Percentiles rank a stretch among this genome's conserved stretches.
These are phyloP conservation scores for Euphorbia pulcherrima DNA, from an alignment of 345 rosid genomes.

Conservation along the genomic window DNA sequence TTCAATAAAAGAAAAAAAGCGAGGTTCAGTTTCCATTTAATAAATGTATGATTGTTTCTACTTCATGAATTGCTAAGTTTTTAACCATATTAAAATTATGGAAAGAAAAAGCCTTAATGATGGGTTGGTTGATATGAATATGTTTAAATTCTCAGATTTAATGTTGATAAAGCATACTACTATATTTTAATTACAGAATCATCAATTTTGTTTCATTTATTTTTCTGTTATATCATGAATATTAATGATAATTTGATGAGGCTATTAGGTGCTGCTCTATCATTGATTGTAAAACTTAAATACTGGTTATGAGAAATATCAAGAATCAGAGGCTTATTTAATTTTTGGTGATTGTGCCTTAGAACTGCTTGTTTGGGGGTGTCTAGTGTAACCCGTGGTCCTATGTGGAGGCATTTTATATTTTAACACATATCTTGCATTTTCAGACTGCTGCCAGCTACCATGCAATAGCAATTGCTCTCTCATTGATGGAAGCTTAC, in stretches of 20 bases:
- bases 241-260: constrained; percentile 1
- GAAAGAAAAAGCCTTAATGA: neutral
- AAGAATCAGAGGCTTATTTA: neutral
- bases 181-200: neutral
- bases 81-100: neutral
- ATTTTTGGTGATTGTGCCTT: neutral
- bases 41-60: neutral
- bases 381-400: neutral
- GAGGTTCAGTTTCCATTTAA: neutral
- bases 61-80: neutral
- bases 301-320: neutral
- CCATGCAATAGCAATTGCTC: constrained; percentile 40
- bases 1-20: too few species aligned
- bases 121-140: neutral
- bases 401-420: neutral
- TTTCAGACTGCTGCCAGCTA: constrained; percentile 39
- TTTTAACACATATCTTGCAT: constrained; percentile 17
- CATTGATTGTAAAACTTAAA: neutral
- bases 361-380: neutral
- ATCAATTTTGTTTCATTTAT: neutral
- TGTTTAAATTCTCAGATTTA: neutral
- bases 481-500: constrained; percentile 37
- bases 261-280: neutral
- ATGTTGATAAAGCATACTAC: neutral
- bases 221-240: neutral